These are phyloP conservation scores for Rozella allomycis DNA, from an alignment of 371 early-diverging fungal genomes.

Conservation along the genomic window DNA sequence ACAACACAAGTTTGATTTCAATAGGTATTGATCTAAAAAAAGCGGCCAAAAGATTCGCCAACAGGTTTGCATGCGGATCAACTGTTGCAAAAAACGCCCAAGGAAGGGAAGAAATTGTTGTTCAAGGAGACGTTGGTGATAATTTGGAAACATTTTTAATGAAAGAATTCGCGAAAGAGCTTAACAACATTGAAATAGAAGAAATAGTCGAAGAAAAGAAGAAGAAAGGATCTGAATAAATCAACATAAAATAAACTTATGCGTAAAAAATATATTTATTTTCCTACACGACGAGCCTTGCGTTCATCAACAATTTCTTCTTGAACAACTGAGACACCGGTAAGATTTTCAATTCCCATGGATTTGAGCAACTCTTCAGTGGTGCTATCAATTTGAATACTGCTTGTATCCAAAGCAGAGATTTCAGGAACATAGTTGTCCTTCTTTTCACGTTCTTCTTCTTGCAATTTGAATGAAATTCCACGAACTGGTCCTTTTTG, in stretches of 20 bases:
- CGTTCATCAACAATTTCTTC: background rate
- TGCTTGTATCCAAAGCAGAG: slow-evolving; percentile 85
- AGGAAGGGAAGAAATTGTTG: slow-evolving; percentile 74
- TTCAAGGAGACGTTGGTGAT: slow-evolving; percentile 72
- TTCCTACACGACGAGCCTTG: background rate
- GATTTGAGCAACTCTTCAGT: slow-evolving; percentile 25
- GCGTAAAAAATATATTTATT: background rate
- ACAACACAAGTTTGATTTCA: too few species aligned
- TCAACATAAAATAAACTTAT: background rate
- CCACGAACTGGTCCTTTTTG: slow-evolving; percentile 97
- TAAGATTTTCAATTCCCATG: background rate
- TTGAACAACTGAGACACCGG: background rate
- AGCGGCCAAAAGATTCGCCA: slow-evolving; percentile 77
- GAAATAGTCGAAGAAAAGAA: background rate
- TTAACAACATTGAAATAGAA: background rate
- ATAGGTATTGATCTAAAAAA: slow-evolving; percentile 88
- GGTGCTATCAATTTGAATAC: slow-evolving; percentile 87
- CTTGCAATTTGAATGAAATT: slow-evolving; percentile 99
- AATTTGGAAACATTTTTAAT: slow-evolving; percentile 16
- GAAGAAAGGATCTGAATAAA: background rate
- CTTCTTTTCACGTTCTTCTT: slow-evolving; percentile 99
- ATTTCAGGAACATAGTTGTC: slow-evolving; percentile 99
- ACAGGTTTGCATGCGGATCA: slow-evolving; percentile 71
- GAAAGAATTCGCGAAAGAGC: background rate
- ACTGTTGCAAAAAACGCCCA: slow-evolving; percentile 75